phyloP scores from a whole-genome alignment of 495 filamentous ascomycete species.

The Penicillium pulvis region DNA sequence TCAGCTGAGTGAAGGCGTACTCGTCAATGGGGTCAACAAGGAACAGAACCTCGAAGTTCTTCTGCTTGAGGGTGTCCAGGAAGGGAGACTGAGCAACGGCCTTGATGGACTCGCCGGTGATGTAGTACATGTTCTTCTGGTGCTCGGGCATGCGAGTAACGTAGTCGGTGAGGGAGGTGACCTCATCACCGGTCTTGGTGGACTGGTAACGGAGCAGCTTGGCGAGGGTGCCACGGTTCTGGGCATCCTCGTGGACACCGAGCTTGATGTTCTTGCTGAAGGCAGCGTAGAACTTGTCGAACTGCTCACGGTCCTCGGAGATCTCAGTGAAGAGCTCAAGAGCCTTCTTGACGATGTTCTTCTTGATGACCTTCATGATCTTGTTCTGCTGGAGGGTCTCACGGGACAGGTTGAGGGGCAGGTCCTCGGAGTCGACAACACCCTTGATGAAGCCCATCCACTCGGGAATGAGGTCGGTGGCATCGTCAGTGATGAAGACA shows the following conservation, averaged over 20 bases:
- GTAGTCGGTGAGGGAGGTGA: slow-evolving; percentile 93
- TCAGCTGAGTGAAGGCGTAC: slow-evolving; percentile 99
- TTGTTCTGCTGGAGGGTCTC: slow-evolving; percentile 99
- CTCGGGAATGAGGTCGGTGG: slow-evolving; percentile 97
- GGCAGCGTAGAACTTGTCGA: slow-evolving; percentile 99
- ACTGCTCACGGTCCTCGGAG: slow-evolving; percentile 97
- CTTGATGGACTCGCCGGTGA: slow-evolving; percentile 99
- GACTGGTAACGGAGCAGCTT: slow-evolving; percentile 99
- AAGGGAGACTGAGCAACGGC: slow-evolving; percentile 97
- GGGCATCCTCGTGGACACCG: slow-evolving; percentile 98
- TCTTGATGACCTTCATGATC: slow-evolving; percentile 99
- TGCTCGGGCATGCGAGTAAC: slow-evolving; percentile 98
- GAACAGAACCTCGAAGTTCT: slow-evolving; percentile 99
- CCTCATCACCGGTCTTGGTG: slow-evolving; percentile 96
- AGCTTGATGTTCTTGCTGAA: slow-evolving; percentile 99
- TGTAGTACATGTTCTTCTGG: slow-evolving; percentile 99
- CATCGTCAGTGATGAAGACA: slow-evolving; percentile 99
- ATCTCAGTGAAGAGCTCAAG: slow-evolving; percentile 99
- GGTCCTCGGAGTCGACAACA: slow-evolving; percentile 99
- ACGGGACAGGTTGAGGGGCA: slow-evolving; percentile 98
- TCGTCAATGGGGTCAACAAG: slow-evolving; percentile 99
- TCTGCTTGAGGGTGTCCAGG: slow-evolving; percentile 98
- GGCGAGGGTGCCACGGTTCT: slow-evolving; percentile 91
- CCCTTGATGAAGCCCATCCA: slow-evolving; percentile 99
- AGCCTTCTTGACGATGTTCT: slow-evolving; percentile 99